These are phyloP conservation scores for Neurospora pannonica DNA, from an alignment of 495 filamentous ascomycete species.

Conservation along the genomic window DNA sequence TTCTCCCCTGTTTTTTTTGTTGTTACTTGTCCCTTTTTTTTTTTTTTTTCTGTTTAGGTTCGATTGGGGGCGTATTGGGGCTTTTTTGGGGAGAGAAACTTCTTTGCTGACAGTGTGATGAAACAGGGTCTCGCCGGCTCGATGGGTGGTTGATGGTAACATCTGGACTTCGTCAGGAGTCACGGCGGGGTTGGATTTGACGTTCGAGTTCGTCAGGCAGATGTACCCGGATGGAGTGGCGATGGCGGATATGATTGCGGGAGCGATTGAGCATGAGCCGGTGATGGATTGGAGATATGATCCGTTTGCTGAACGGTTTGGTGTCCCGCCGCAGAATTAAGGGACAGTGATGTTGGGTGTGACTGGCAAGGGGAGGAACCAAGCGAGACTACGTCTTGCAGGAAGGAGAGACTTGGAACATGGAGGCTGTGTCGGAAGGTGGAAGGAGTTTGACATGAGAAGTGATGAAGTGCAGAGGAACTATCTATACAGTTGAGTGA, in stretches of 20 bases:
- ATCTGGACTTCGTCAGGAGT: constrained; percentile 18
- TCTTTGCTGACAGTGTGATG: neutral
- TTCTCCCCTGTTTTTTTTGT: neutral
- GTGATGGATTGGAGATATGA: constrained; percentile 10
- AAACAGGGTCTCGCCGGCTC: constrained; percentile 14
- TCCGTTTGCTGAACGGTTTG: constrained; percentile 6
- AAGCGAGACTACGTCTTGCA: neutral
- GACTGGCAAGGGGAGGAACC: neutral
- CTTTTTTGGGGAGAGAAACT: neutral
- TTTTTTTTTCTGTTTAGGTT: neutral
- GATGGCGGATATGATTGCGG: constrained; percentile 2
- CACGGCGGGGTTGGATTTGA: constrained; percentile 11
- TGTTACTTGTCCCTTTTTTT: neutral
- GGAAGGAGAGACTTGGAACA: neutral
- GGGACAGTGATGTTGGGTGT: neutral
- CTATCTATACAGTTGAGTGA: neutral
- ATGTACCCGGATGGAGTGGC: constrained; percentile 13
- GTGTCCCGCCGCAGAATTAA: constrained; percentile 2
- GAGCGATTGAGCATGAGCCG: constrained; percentile 4
- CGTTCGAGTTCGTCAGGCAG: constrained; percentile 10
- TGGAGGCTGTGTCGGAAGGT: neutral
- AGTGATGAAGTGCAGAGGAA: neutral
- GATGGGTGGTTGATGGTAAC: constrained; percentile 22
- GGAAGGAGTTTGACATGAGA: neutral
- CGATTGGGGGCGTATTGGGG: neutral